Base-by-base conservation (phyloP, 139 green algal species). In the Tetradesmus obliquus region DNA sequence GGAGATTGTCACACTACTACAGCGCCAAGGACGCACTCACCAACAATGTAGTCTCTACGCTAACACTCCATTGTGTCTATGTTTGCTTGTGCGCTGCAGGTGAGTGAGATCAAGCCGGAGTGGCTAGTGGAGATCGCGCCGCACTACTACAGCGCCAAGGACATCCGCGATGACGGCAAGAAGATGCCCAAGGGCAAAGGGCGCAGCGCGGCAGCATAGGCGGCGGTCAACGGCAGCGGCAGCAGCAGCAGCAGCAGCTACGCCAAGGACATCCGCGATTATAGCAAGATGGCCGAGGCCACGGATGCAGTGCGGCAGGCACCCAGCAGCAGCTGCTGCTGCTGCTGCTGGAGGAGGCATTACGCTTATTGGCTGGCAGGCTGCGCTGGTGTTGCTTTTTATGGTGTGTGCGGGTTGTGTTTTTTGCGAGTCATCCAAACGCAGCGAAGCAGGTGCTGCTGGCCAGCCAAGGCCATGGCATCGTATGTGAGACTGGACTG, bases 71-170 rank as follows among this genome's bases (percentile, higher is more conserved):
- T 45, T 45, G 32, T 66, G 6, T 66, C 57, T 66, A 9, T 66
- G 57, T 9, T 12, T 82, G 74, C 74, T 82, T 82, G 74, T 19
- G 22, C 22, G 62, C 53, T 54, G 32, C 57, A 91, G 88, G 89
- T 92, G 89, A 96, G 90, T 1, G 98, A 99, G 95, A 99, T 99
- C 84, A 98, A 98, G 94, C 96, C 97, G 1, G 96, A 98, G 19
- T 99, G 98, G 98, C 94, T 99, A 58, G 93, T 99, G 57, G 98
- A 99, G 94, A 97, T 99, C 9, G 98, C 98, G 32, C 98, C 98
- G 22, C 98, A 99, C 94, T 99, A 85, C 79, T 93, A 84, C 82
- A 88, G 62, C 85, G 91, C 92, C 58, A 98, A 96, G 90, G 95
- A 97, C 84, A 94, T 98, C 13, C 87, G 94, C 60, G 96, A 98